A percentile compares a stretch with the other conserved stretches of the same genome.
Evolutionary conservation across 768 basidiomycete species (phyloP).

Genomic region (Rhodotorula babjevae): DNA sequence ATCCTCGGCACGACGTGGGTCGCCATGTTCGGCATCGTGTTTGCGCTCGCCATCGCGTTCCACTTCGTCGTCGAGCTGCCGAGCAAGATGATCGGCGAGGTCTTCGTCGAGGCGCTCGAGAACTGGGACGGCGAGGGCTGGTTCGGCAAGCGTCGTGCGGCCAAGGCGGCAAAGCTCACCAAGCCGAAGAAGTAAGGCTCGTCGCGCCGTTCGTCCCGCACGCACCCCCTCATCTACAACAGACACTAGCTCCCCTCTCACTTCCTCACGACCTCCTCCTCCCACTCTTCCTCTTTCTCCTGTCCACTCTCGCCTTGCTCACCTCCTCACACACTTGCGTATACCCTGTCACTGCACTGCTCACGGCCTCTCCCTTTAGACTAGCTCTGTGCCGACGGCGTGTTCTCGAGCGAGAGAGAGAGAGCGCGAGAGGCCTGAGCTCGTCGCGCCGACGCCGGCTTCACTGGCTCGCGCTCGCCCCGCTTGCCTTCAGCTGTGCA

Average conservation of each 20-base stretch:
- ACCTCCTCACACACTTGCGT: not conserved
- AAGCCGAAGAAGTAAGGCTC: not conserved
- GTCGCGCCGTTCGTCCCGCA: not conserved
- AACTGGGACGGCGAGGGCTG: conserved; percentile 37
- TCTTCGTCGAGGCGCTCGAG: conserved; percentile 39
- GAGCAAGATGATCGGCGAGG: conserved; percentile 43
- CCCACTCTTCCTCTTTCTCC: not conserved
- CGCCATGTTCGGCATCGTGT: conserved; percentile 40
- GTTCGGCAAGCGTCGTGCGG: not conserved
- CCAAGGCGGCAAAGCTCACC: not conserved
- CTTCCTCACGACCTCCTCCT: not conserved
- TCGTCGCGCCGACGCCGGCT: too few relatives aligned
- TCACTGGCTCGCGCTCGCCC: too few relatives aligned
- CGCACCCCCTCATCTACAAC: too few relatives aligned
- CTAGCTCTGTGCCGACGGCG: too few relatives aligned
- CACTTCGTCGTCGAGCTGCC: conserved; percentile 45
- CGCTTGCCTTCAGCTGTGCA: too few relatives aligned
- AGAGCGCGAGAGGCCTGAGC: too few relatives aligned
- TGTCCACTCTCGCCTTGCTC: not conserved
- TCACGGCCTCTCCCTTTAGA: too few relatives aligned
- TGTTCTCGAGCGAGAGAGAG: not conserved
- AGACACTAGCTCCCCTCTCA: not conserved
- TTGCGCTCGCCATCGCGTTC: conserved; percentile 42
- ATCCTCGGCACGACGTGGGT: conserved; percentile 43
- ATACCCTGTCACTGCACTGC: not conserved